phyloP scores from a whole-genome alignment of 139 green algal genomes.

The Pleodorina starrii region DNA sequence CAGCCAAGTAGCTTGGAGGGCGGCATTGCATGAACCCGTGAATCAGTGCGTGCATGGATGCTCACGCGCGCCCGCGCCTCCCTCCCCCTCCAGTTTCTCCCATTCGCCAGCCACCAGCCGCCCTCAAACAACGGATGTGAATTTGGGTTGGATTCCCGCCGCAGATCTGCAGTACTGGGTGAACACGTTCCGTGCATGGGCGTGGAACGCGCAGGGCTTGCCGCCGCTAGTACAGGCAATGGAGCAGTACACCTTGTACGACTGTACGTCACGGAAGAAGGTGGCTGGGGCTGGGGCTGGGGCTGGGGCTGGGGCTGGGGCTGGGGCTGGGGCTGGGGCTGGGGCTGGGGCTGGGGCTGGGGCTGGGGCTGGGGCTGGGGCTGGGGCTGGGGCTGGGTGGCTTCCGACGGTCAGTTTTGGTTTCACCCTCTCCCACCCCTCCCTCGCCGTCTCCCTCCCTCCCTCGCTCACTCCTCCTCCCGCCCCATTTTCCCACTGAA shows the following conservation, averaged over 20 bases:
- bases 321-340: not conserved
- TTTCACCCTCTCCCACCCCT: not conserved
- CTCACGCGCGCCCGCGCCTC: not conserved
- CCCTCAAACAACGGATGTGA: no score
- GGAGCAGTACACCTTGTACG: slow-evolving; percentile 14
- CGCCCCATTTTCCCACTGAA: no score
- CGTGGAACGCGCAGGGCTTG: not conserved
- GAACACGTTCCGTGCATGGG: not conserved
- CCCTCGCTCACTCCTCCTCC: not conserved
- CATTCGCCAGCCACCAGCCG: not conserved
- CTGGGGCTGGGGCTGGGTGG: not conserved
- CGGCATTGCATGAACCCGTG: not conserved
- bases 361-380: not conserved
- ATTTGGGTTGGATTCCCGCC: no score
- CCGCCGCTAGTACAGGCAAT: not conserved
- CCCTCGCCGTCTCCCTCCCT: not conserved
- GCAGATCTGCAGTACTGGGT: slow-evolving; percentile 39
- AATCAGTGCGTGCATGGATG: not conserved
- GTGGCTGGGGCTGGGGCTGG: not conserved
- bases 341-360: no score
- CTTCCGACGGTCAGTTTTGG: not conserved
- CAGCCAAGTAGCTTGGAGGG: not conserved
- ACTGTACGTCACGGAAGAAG: not conserved
- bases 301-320: not conserved
- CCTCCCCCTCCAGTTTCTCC: not conserved